Percentiles rank a stretch among this genome's conserved stretches.
phyloP scores from a whole-genome alignment of 345 rosid species.

The Reutealis trisperma region DNA sequence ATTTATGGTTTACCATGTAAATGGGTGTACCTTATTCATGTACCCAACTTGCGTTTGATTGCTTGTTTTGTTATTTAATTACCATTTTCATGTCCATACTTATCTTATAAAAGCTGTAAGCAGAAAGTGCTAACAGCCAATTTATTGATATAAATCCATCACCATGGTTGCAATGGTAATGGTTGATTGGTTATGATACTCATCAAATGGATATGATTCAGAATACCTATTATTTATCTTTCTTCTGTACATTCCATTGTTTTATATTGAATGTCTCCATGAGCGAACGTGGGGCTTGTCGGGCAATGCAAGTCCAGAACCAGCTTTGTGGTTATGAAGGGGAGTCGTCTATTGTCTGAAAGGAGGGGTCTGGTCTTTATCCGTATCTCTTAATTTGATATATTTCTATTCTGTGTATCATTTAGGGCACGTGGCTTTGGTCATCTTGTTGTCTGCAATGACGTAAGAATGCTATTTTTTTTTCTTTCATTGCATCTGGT shows the following conservation, averaged over 20 bases:
- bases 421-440: slow-evolving; percentile 6
- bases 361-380: neutral
- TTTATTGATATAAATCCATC: neutral
- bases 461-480: neutral
- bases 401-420: slow-evolving; percentile 15
- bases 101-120: neutral
- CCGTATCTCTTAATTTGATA: slow-evolving; percentile 11
- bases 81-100: neutral
- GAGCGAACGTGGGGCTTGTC: slow-evolving; percentile 20
- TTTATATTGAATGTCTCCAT: neutral
- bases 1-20: slow-evolving; percentile 25
- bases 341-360: neutral
- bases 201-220: neutral
- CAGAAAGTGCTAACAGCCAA: neutral
- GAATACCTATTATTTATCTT: neutral
- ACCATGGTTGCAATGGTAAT: neutral
- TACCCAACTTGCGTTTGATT: neutral
- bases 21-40: slow-evolving; percentile 20
- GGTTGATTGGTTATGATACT: neutral
- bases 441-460: slow-evolving; percentile 1
- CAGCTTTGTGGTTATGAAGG: neutral
- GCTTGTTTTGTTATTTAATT: neutral
- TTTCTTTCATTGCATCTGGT: neutral
- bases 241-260: neutral
- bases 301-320: slow-evolving; percentile 8